Conservation (phyloP, 331 rosid species). For the Prunus yedoensis region DNA sequence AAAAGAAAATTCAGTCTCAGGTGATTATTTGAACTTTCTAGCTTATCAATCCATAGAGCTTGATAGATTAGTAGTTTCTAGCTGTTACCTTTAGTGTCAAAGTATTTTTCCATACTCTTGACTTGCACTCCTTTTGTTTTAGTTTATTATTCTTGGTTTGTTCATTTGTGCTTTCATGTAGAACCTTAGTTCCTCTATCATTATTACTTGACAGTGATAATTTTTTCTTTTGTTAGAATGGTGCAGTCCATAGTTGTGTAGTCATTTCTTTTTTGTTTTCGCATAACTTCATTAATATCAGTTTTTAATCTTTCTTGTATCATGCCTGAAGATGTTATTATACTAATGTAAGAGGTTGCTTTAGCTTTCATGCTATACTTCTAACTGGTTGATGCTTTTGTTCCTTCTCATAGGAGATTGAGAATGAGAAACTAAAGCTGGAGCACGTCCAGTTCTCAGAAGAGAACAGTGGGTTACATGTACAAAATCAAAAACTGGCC, state of each 20-base stretch:
- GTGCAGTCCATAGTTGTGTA: neutral
- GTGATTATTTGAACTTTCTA: slow-evolving; percentile 34
- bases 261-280: neutral
- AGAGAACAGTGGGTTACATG: slow-evolving; percentile 88
- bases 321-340: neutral
- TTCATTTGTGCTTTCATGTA: slow-evolving; percentile 9
- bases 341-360: slow-evolving; percentile 3
- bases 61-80: neutral
- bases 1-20: slow-evolving; percentile 88
- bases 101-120: neutral
- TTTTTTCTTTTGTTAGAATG: neutral
- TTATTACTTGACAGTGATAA: neutral
- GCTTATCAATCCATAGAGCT: slow-evolving; percentile 7
- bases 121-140: neutral
- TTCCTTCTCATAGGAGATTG: slow-evolving; percentile 65
- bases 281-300: neutral
- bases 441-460: slow-evolving; percentile 84
- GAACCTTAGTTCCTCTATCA: neutral
- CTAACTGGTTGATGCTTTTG: slow-evolving; percentile 15
- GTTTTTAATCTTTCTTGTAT: neutral
- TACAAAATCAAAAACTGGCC: slow-evolving; percentile 92
- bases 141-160: neutral
- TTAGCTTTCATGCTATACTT: neutral
- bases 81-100: slow-evolving; percentile 6
- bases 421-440: slow-evolving; percentile 84